Evolutionary conservation across 2,329 filamentous ascomycete species (phyloP).

Genomic region (Botrytis deweyae): DNA sequence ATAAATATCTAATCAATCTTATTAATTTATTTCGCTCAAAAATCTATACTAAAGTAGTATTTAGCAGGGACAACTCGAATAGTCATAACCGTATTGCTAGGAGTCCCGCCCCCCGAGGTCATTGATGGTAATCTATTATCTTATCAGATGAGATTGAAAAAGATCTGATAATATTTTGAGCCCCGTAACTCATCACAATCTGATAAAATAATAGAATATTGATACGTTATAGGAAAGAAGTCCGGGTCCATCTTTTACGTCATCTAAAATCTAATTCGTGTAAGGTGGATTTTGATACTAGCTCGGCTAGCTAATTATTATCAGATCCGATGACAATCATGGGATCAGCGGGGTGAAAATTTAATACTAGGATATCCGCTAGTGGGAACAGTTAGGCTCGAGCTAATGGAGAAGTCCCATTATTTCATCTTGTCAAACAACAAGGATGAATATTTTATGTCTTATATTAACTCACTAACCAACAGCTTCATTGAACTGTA

Average conservation of each 20-base stretch:
- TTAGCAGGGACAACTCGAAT: neutral
- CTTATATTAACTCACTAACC: neutral
- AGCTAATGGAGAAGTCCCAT: neutral
- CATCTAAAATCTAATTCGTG: neutral
- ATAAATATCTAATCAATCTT: conserved; percentile 16
- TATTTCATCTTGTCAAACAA: neutral
- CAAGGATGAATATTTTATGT: neutral
- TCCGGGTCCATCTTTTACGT: neutral
- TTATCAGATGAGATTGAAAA: conserved; percentile 17
- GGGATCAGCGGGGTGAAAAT: conserved; percentile 14
- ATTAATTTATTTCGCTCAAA: conserved; percentile 1
- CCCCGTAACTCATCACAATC: neutral
- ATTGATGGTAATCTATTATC: neutral
- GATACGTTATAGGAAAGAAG: neutral
- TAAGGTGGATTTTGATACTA: neutral
- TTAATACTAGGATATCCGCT: neutral
- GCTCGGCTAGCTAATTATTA: neutral
- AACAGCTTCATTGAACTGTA: neutral
- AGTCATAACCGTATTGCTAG: neutral
- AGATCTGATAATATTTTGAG: neutral
- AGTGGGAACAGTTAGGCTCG: neutral
- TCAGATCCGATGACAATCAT: conserved; percentile 22
- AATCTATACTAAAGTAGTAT: neutral
- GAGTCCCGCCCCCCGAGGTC: neutral
- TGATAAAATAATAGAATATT: no score